Base-by-base conservation (phyloP, 495 filamentous ascomycete species). In the Cercophora newfieldiana region DNA sequence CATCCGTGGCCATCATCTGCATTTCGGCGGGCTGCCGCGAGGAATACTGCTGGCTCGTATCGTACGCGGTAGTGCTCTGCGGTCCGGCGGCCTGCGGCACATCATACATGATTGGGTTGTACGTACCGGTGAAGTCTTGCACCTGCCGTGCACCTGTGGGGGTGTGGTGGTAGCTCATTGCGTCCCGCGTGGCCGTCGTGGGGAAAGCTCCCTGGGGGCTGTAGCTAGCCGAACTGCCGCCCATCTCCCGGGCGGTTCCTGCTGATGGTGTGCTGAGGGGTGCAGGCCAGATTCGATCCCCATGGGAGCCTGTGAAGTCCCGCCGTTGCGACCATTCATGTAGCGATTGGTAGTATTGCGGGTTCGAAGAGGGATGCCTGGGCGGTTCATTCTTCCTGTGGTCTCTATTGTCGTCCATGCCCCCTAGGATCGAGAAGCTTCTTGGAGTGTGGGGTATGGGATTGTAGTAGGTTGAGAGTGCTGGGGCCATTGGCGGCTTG, bases 11-110 rank as follows among this genome's bases (percentile, higher is more conserved):
- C 74, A 95, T 83, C 73, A 92, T 88, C 70, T 95, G 91, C 72
- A 97, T 84, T 51, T 86, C 87, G 86, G 92, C 88, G 81, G 88
- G 86, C 69, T 90, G 91, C 81, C 92, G 90, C 73, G 88, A 82
- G 68, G 85, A 81, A 79, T 92, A 97, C 77, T 90, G 90, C 80
- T 91, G 86, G 77, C 88, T 86, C 68, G 88, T 81, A 77, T 93
- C 90, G 80, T 96, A 97, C 67, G 89, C 85, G 65, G 84, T 82
- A 72, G 82, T 87, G 63, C 44, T 69, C 62, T 77, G 74, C 75
- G 87, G 80, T 69, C 89, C 79, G 70, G 82, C 81, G 70, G 88
- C 84, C 79, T 90, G 89, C 76, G 84, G 81, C 64, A 94, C 87
- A 79, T 88, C 89, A 80, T 97, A 97, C 80, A 95, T 88, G 76